Conservation (phyloP, 306 rosid species). For the Dalbergia cultrata region DNA sequence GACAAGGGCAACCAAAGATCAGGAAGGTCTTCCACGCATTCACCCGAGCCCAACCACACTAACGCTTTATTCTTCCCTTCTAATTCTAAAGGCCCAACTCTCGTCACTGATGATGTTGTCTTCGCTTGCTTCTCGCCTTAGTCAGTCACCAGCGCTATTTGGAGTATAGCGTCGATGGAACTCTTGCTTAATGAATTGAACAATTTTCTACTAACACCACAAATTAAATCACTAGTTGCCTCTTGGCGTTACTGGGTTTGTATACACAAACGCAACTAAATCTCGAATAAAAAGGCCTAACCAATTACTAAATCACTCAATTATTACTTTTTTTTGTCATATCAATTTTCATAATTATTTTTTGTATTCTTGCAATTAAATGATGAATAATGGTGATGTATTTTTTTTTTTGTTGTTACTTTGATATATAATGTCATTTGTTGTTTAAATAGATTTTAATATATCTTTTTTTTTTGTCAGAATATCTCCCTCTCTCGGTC, state of each 20-base stretch:
- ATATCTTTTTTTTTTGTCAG: no score
- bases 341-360: no score
- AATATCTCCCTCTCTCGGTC: no score
- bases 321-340: no score
- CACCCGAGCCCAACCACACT: background rate
- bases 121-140: conserved; percentile 52
- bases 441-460: no score
- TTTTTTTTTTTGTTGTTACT: no score
- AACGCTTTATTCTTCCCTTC: background rate
- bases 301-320: background rate
- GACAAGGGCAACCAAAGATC: background rate
- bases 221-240: background rate
- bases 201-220: background rate
- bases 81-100: background rate
- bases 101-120: conserved; percentile 28
- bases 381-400: no score
- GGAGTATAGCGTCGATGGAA: background rate
- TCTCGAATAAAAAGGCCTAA: background rate
- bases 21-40: background rate
- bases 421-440: no score
- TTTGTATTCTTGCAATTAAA: no score
- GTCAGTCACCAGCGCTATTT: background rate
- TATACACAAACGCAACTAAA: background rate
- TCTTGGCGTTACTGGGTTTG: background rate
- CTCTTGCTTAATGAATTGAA: background rate